phyloP scores from a whole-genome alignment of 139 green algal species.

The Ostreobium quekettii region DNA sequence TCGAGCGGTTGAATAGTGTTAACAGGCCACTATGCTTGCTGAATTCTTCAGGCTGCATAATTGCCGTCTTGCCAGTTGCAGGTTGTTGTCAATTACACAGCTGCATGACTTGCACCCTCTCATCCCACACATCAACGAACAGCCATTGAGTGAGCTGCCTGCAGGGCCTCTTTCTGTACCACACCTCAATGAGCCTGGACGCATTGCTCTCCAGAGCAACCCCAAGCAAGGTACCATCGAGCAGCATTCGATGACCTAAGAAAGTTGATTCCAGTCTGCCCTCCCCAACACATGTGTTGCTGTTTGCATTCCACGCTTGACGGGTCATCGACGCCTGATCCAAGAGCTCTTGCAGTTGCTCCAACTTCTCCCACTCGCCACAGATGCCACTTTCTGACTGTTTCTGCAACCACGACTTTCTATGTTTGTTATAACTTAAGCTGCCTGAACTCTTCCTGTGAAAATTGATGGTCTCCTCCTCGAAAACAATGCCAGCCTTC shows the following conservation, averaged over 20 bases:
- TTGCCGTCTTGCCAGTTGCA: neutral
- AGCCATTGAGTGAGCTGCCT: neutral
- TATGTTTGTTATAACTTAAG: neutral
- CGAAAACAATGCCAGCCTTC: neutral
- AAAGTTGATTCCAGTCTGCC: neutral
- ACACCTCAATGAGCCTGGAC: neutral
- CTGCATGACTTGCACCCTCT: neutral
- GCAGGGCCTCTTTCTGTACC: neutral
- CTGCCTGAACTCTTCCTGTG: neutral
- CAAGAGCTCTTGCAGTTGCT: neutral
- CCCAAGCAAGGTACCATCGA: neutral
- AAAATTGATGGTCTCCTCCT: neutral
- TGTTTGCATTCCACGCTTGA: neutral
- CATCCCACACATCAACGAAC: neutral
- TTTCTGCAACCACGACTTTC: no score
- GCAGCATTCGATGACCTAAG: neutral
- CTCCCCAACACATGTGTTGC: no score
- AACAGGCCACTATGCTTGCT: neutral
- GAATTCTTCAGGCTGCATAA: neutral
- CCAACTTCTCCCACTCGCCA: no score
- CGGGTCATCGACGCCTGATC: neutral
- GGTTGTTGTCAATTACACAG: neutral
- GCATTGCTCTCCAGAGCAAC: neutral
- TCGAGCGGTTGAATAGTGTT: no score
- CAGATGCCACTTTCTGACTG: no score